Evolutionary conservation across 306 rosid species (phyloP).

Genomic region (Quercus berberidifolia): DNA sequence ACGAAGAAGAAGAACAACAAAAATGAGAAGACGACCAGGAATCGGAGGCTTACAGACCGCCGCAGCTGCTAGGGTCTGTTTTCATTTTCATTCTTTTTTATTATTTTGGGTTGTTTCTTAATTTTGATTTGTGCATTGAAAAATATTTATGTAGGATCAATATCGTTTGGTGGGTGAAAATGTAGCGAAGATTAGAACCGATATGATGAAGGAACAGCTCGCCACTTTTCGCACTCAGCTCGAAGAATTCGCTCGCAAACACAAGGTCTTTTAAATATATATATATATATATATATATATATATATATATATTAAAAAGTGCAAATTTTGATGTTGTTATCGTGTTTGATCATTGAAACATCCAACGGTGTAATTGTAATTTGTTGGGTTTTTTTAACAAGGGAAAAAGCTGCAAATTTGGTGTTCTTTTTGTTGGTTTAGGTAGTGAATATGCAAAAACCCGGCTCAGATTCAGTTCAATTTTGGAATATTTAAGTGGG

Average conservation of each 20-base stretch:
- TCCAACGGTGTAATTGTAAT: neutral
- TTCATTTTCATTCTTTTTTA: neutral
- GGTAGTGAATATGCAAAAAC: neutral
- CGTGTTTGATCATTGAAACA: neutral
- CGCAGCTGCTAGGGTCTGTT: conserved; percentile 71
- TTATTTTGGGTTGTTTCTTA: neutral
- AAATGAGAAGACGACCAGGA: conserved; percentile 90
- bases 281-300: no score
- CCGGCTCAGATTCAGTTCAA: neutral
- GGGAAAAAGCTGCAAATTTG: neutral
- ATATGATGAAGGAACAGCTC: conserved; percentile 92
- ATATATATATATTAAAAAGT: no score
- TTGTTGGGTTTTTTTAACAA: neutral
- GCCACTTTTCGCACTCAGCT: conserved; percentile 85
- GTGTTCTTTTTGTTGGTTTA: neutral
- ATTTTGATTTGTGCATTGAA: neutral
- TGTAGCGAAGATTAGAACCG: conserved; percentile 90
- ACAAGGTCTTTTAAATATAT: conserved; percentile 45
- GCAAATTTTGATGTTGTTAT: no score
- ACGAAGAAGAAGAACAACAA: neutral
- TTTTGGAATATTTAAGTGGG: neutral
- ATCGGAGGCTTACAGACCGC: conserved; percentile 88
- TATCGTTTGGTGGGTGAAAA: conserved; percentile 83
- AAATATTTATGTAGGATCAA: conserved; percentile 45
- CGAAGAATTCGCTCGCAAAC: conserved; percentile 95